phyloP scores from a whole-genome alignment of 1,139 yeast genomes.

The Sugiyamaella grinbergsii region DNA sequence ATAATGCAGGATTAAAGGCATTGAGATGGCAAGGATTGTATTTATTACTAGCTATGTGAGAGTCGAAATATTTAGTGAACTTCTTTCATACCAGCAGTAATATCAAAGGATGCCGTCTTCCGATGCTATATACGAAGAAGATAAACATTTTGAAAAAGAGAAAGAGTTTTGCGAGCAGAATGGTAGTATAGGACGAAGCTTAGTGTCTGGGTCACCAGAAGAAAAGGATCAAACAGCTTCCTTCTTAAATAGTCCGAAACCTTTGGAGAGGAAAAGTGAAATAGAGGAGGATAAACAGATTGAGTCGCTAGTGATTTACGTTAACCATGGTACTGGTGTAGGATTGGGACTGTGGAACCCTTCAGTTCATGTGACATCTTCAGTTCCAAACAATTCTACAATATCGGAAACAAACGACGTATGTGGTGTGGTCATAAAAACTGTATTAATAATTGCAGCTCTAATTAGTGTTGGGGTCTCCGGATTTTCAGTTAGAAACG shows the following conservation, averaged over 20 bases:
- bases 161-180: not conserved
- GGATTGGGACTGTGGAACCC: slow-evolving; percentile 14
- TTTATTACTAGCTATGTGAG: not conserved
- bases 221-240: not conserved
- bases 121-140: not conserved
- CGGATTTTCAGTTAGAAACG: slow-evolving; percentile 27
- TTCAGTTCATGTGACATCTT: not conserved
- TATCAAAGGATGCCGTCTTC: not conserved
- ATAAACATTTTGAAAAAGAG: slow-evolving; percentile 3
- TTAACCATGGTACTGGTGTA: slow-evolving; percentile 11
- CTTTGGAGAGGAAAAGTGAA: not conserved
- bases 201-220: not conserved
- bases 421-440: not conserved
- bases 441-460: not conserved
- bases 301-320: not conserved
- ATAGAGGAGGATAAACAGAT: too few relatives aligned
- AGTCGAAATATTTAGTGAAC: not conserved
- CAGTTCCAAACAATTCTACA: not conserved
- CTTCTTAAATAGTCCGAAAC: not conserved
- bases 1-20: slow-evolving; percentile 1
- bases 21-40: not conserved
- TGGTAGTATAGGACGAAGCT: not conserved
- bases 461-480: not conserved
- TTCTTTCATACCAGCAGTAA: too few relatives aligned
- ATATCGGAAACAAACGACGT: not conserved